phyloP scores from a whole-genome alignment of 345 rosid genomes.

The Tarenaya hassleriana region DNA sequence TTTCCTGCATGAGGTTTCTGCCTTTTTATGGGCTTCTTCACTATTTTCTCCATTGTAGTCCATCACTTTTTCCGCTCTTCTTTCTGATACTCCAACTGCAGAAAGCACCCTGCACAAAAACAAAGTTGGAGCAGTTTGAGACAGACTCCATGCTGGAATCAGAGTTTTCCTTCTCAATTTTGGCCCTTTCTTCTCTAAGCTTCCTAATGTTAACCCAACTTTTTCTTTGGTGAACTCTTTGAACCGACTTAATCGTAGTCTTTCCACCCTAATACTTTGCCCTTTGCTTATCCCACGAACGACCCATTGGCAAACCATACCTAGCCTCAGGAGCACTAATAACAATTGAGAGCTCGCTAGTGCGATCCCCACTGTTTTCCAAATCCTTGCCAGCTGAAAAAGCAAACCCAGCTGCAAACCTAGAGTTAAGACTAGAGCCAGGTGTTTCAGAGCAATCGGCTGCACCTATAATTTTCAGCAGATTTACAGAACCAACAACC shows the following conservation, averaged over 20 bases:
- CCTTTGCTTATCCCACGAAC: constrained; percentile 37
- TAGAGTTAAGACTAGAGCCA: constrained; percentile 44
- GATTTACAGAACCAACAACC: no score
- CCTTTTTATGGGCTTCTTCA: constrained; percentile 38
- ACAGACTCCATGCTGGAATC: constrained; percentile 75
- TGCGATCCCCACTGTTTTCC: constrained; percentile 56
- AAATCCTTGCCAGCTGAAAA: constrained; percentile 46
- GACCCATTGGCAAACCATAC: constrained; percentile 35
- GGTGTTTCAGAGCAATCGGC: no score
- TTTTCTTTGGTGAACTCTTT: constrained; percentile 42
- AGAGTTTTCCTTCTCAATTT: constrained; percentile 73
- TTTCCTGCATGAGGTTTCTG: constrained; percentile 12
- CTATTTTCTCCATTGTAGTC: constrained; percentile 50
- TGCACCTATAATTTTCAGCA: no score
- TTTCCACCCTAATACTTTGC: constrained; percentile 42
- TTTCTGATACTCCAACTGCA: constrained; percentile 54
- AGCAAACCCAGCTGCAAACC: constrained; percentile 40
- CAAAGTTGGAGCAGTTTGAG: constrained; percentile 77
- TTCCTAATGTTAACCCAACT: constrained; percentile 49
- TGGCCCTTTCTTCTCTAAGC: constrained; percentile 74
- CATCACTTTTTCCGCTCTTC: constrained; percentile 40
- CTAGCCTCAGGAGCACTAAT: constrained; percentile 52
- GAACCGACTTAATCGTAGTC: constrained; percentile 37
- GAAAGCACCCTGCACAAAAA: constrained; percentile 59
- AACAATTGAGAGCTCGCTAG: constrained; percentile 77